phyloP scores from a whole-genome alignment of 495 filamentous ascomycete species.

The Neurospora sp. region DNA sequence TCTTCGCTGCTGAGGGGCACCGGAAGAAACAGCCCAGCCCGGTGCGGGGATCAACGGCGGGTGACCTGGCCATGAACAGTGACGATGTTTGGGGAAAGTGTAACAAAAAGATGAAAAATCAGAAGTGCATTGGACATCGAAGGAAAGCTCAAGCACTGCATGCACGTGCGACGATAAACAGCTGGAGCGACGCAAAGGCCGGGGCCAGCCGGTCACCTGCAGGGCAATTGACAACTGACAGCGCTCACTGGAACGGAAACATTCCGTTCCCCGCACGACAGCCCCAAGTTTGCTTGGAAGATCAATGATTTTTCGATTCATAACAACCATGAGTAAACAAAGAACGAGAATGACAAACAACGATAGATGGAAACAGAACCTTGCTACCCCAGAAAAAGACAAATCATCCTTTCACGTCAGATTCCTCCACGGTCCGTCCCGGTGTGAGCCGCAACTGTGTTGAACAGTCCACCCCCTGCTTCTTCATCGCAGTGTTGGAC shows the following conservation, averaged over 20 bases:
- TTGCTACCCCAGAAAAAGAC: background rate
- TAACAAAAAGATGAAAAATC: background rate
- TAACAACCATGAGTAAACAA: background rate
- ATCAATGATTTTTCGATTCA: background rate
- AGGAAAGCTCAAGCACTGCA: background rate
- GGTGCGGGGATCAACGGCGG: background rate
- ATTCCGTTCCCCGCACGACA: background rate
- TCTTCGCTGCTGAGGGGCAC: background rate
- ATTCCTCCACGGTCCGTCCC: background rate
- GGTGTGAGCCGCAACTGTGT: background rate
- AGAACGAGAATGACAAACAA: background rate
- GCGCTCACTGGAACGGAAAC: background rate
- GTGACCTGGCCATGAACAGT: background rate
- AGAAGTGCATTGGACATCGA: background rate
- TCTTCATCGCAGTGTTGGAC: too few relatives aligned
- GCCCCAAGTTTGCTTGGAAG: background rate
- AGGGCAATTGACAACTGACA: background rate
- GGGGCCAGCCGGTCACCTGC: background rate
- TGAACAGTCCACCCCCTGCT: background rate
- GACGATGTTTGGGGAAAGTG: background rate
- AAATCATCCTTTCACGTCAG: background rate
- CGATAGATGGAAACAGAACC: background rate
- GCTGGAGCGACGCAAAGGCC: background rate
- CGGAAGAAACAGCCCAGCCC: background rate
- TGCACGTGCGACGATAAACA: background rate